Evolutionary conservation across 495 filamentous ascomycete species (phyloP).

Genomic region (Annulohypoxylon nitens): DNA sequence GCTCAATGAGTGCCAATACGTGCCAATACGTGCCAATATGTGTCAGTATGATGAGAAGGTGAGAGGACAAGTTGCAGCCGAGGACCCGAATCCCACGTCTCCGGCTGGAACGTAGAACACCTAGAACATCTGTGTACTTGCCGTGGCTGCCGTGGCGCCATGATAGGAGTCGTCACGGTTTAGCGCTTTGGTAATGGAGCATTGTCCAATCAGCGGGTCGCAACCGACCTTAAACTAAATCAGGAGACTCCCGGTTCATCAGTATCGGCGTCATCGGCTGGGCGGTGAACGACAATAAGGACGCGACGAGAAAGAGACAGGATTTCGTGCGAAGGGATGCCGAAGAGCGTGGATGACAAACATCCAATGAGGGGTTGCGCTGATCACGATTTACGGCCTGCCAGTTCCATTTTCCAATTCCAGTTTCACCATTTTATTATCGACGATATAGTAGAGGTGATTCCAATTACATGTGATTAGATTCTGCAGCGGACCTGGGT

Average conservation of each 20-base stretch:
- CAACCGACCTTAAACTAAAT: slow-evolving; percentile 26
- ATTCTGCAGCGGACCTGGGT: slow-evolving; percentile 7
- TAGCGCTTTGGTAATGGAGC: slow-evolving; percentile 39
- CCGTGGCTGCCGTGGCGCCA: slow-evolving; percentile 36
- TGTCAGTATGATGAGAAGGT: slow-evolving; percentile 6
- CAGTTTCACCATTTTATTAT: slow-evolving; percentile 5
- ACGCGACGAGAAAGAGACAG: slow-evolving; percentile 9
- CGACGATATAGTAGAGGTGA: slow-evolving; percentile 6
- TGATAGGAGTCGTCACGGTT: slow-evolving; percentile 37
- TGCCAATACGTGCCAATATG: no score
- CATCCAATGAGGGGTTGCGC: slow-evolving; percentile 32
- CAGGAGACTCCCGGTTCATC: slow-evolving; percentile 27
- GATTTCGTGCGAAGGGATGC: slow-evolving; percentile 31
- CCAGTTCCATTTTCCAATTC: no score
- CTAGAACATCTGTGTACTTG: neutral
- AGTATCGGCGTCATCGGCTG: slow-evolving; percentile 27
- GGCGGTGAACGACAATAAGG: slow-evolving; percentile 44
- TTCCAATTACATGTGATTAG: slow-evolving; percentile 35
- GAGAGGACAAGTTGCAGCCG: slow-evolving; percentile 16
- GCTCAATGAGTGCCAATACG: no score
- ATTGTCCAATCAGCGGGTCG: slow-evolving; percentile 38
- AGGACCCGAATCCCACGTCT: slow-evolving; percentile 37
- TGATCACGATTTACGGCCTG: slow-evolving; percentile 35
- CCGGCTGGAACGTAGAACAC: slow-evolving; percentile 16
- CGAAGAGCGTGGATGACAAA: slow-evolving; percentile 29